These are phyloP conservation scores for Zygosaccharomyces sapae DNA, from an alignment of 1,139 yeast genomes.

Conservation along the genomic window DNA sequence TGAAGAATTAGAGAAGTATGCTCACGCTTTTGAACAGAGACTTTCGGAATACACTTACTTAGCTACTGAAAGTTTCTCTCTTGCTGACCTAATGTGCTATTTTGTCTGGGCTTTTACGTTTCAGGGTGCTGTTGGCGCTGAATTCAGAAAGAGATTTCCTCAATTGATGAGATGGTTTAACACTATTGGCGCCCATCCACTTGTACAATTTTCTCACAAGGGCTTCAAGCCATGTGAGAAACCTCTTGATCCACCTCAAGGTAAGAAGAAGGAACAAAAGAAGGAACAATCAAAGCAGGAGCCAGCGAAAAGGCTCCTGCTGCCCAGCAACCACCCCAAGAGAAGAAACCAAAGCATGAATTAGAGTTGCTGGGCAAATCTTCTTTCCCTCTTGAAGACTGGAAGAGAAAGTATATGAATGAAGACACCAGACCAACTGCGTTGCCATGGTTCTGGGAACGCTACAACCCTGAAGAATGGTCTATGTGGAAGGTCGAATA, in stretches of 20 bases:
- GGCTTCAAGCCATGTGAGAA: slow-evolving; percentile 56
- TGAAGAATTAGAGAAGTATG: slow-evolving; percentile 40
- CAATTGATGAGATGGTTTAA: slow-evolving; percentile 73
- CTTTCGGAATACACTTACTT: slow-evolving; percentile 70
- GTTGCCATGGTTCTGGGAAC: slow-evolving; percentile 98
- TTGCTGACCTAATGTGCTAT: slow-evolving; percentile 71
- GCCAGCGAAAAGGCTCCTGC: slow-evolving; percentile 31
- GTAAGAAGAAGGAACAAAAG: slow-evolving; percentile 54
- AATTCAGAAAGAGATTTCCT: slow-evolving; percentile 68
- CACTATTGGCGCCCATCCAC: slow-evolving; percentile 59
- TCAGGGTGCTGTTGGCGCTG: slow-evolving; percentile 54
- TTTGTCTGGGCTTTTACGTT: slow-evolving; percentile 54
- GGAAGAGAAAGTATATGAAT: slow-evolving; percentile 97
- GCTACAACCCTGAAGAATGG: slow-evolving; percentile 90
- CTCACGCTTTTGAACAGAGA: slow-evolving; percentile 52
- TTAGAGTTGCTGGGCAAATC: slow-evolving; percentile 76
- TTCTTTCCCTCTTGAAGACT: slow-evolving; percentile 74
- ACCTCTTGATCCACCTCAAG: slow-evolving; percentile 53
- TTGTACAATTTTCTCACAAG: slow-evolving; percentile 43
- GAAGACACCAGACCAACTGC: slow-evolving; percentile 94
- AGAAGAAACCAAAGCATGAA: slow-evolving; percentile 83
- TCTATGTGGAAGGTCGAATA: slow-evolving; percentile 93
- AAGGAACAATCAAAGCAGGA: slow-evolving; percentile 37
- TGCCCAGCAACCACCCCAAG: slow-evolving; percentile 35
- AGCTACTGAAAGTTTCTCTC: slow-evolving; percentile 77